Conservation (phyloP, 257 asterid species). For the Paraleonurus japonicus region DNA sequence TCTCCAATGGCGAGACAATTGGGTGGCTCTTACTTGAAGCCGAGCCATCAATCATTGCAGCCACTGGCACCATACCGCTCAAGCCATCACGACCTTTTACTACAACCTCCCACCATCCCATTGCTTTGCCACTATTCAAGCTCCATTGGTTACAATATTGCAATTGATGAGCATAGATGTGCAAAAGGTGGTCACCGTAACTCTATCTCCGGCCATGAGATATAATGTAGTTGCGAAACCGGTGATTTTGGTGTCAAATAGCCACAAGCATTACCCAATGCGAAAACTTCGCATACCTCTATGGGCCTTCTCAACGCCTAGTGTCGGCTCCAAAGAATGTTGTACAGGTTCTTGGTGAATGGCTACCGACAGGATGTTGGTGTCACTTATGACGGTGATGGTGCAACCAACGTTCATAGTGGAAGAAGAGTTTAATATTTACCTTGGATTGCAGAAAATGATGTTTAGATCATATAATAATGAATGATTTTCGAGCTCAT, state of each 20-base stretch:
- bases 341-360: slow-evolving; percentile 25
- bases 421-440: no score
- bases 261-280: neutral
- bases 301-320: no score
- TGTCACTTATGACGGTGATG: slow-evolving; percentile 56
- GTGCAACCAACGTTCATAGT: slow-evolving; percentile 36
- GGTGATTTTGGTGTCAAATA: neutral
- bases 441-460: no score
- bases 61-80: slow-evolving; percentile 32
- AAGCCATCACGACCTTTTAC: slow-evolving; percentile 25
- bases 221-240: neutral
- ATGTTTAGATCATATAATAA: no score
- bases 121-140: slow-evolving; percentile 14
- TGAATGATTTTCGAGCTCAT: no score
- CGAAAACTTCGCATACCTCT: no score
- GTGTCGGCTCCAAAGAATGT: neutral
- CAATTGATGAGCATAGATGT: neutral
- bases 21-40: slow-evolving; percentile 41
- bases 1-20: slow-evolving; percentile 35
- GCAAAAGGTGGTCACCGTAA: neutral
- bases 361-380: slow-evolving; percentile 25
- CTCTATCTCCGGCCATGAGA: no score
- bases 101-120: slow-evolving; percentile 21
- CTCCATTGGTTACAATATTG: neutral
- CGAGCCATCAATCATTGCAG: slow-evolving; percentile 36